Evolutionary conservation across 1,284 basidiomycete species (phyloP).

Genomic region (Fomitopsis pinicola): DNA sequence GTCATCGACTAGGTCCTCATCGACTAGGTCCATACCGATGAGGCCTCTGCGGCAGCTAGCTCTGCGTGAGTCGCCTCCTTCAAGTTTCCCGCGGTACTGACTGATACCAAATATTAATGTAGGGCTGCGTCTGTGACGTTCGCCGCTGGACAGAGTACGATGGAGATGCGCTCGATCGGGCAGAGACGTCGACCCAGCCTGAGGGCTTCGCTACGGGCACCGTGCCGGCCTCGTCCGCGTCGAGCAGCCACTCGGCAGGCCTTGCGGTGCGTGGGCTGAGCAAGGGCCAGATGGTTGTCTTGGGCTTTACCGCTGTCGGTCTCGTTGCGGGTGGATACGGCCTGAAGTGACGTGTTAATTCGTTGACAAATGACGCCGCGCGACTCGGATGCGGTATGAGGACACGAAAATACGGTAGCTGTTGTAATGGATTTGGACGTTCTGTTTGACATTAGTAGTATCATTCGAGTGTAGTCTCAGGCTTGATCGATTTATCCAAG

Average conservation of each 20-base stretch:
- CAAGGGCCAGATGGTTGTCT: neutral
- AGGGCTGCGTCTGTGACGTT: constrained; percentile 11
- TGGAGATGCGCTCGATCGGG: constrained; percentile 10
- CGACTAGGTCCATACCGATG: constrained; percentile 51
- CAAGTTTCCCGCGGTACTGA: neutral
- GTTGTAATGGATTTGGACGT: no score
- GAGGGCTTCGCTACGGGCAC: constrained; percentile 1
- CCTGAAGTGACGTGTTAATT: neutral
- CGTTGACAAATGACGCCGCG: neutral
- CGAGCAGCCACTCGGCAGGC: neutral
- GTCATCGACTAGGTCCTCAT: constrained; percentile 71
- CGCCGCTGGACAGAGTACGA: constrained; percentile 8
- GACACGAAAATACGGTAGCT: neutral
- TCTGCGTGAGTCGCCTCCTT: constrained; percentile 44
- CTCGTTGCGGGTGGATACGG: constrained; percentile 1
- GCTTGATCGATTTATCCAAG: no score
- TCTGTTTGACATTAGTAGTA: no score
- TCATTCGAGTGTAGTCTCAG: no score
- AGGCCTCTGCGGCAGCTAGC: constrained; percentile 46
- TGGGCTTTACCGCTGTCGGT: constrained; percentile 3
- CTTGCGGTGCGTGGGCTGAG: neutral
- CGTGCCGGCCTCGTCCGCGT: neutral
- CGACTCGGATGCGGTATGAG: neutral
- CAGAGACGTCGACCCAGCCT: constrained; percentile 9
- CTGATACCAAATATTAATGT: neutral